These are phyloP conservation scores for Luffa acutangula DNA, from an alignment of 306 rosid genomes.

Conservation along the genomic window DNA sequence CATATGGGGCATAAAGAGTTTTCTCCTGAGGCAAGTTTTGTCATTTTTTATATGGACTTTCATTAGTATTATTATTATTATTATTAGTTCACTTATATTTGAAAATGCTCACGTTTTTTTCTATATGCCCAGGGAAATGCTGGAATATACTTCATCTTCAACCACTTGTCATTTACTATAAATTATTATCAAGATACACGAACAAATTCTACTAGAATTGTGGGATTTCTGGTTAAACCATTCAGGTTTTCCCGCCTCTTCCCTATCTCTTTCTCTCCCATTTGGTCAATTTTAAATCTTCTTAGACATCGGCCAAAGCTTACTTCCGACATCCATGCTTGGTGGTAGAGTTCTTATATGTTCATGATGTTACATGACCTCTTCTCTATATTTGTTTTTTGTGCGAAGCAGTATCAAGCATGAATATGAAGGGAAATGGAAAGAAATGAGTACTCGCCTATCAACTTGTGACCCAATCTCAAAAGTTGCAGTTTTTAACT, in stretches of 20 bases:
- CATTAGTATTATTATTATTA: not conserved
- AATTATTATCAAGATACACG: slow-evolving; percentile 40
- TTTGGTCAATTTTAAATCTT: not conserved
- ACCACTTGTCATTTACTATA: slow-evolving; percentile 57
- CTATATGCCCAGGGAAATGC: slow-evolving; percentile 33
- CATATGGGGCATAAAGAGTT: slow-evolving; percentile 60
- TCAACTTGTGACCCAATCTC: slow-evolving; percentile 57
- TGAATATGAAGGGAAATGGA: slow-evolving; percentile 46
- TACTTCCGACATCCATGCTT: not conserved
- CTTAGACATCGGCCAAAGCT: not conserved
- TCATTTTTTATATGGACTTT: slow-evolving; percentile 1
- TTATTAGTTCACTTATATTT: not conserved
- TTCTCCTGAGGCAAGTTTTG: slow-evolving; percentile 38
- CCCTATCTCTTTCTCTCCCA: not conserved
- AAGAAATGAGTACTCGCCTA: slow-evolving; percentile 33
- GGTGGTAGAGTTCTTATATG: not conserved
- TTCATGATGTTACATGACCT: not conserved
- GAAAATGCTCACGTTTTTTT: slow-evolving; percentile 11
- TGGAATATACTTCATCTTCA: slow-evolving; percentile 50
- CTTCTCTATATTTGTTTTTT: not conserved
- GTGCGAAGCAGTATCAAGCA: slow-evolving; percentile 41
- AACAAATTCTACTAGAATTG: slow-evolving; percentile 50
- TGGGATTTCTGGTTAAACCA: slow-evolving; percentile 60
- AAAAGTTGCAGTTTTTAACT: slow-evolving; percentile 37
- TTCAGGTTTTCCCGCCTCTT: slow-evolving; percentile 33